Conservation (phyloP, 2,329 filamentous ascomycete genomes). For the Aspergillus ibericus region DNA sequence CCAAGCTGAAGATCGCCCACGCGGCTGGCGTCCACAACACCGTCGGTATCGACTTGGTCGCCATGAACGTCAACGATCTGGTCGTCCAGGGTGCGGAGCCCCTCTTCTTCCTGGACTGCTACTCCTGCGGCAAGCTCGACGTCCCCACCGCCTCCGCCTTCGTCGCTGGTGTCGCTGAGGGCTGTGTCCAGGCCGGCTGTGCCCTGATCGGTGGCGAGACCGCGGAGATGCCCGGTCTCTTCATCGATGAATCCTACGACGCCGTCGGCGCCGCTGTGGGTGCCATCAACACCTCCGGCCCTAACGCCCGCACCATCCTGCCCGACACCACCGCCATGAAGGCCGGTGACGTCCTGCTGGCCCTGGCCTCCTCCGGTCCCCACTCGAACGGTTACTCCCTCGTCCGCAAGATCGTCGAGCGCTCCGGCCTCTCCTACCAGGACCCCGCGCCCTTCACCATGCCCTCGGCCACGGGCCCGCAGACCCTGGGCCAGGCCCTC, state of each 20-base stretch:
- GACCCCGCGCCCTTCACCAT: constrained; percentile 75
- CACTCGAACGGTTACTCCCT: constrained; percentile 98
- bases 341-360: constrained; percentile 80
- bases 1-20: constrained; percentile 95
- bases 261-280: constrained; percentile 88
- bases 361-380: constrained; percentile 78
- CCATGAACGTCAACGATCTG: constrained; percentile 98
- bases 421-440: constrained; percentile 68
- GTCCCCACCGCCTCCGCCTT: constrained; percentile 78
- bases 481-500: constrained; percentile 68
- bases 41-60: constrained; percentile 93
- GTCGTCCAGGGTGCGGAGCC: constrained; percentile 94
- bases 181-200: constrained; percentile 81
- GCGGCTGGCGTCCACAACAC: constrained; percentile 86
- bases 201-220: constrained; percentile 96
- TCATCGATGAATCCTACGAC: constrained; percentile 85
- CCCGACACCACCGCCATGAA: constrained; percentile 75
- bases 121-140: constrained; percentile 86
- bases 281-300: constrained; percentile 61
- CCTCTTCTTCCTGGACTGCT: constrained; percentile 97
- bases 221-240: constrained; percentile 97
- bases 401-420: constrained; percentile 83
- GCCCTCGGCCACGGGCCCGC: constrained; percentile 63
- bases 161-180: constrained; percentile 83
- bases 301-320: constrained; percentile 63